phyloP scores from a whole-genome alignment of 139 green algal species.

The Micromonas commoda region DNA sequence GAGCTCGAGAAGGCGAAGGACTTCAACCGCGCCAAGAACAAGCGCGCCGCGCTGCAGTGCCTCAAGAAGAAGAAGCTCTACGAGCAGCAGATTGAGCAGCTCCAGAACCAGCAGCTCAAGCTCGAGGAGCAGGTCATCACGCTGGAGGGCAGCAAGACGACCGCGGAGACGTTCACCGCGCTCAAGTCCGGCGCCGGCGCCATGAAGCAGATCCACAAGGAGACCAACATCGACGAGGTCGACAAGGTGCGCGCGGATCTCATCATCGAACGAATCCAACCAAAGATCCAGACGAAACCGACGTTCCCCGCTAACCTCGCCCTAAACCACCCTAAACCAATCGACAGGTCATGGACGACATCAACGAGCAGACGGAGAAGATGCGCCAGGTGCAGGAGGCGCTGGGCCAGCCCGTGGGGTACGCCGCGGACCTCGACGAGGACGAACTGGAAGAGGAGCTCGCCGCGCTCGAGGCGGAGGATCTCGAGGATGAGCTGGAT shows the following conservation, averaged over 20 bases:
- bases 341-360: conserved; percentile 87
- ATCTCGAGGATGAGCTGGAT: conserved; percentile 49
- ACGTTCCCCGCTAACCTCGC: too few relatives aligned
- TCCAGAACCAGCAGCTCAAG: conserved; percentile 79
- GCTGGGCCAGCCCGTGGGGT: conserved; percentile 64
- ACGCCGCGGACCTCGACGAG: conserved; percentile 66
- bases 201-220: conserved; percentile 49
- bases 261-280: too few relatives aligned
- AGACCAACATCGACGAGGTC: conserved; percentile 88
- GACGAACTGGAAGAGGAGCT: conserved; percentile 62
- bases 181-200: conserved; percentile 26
- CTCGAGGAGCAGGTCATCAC: conserved; percentile 88
- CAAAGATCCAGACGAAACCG: too few relatives aligned
- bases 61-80: conserved; percentile 93
- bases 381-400: conserved; percentile 86
- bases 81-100: conserved; percentile 70
- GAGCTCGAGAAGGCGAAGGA: conserved; percentile 80
- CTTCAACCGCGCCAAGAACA: conserved; percentile 75
- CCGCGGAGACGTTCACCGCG: conserved; percentile 73
- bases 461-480: conserved; percentile 47
- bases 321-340: too few relatives aligned
- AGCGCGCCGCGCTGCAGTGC: conserved; percentile 64
- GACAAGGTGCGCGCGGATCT: too few relatives aligned
- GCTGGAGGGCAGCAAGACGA: conserved; percentile 77
- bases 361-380: conserved; percentile 83